These are phyloP conservation scores for Canavalia gladiata DNA, from an alignment of 306 rosid genomes.

Conservation along the genomic window DNA sequence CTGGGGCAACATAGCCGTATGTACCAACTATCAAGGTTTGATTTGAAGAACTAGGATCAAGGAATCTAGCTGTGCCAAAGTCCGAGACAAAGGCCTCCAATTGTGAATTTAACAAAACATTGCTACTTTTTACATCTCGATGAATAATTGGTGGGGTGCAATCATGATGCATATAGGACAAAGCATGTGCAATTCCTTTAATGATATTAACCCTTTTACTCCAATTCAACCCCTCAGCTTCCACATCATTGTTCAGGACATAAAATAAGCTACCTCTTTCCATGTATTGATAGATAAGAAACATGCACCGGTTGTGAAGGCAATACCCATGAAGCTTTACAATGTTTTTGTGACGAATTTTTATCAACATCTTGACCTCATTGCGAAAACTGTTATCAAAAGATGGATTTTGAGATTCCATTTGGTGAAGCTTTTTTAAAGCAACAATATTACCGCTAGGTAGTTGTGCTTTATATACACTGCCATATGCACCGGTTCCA, in stretches of 20 bases:
- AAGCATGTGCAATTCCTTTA: slow-evolving; percentile 15
- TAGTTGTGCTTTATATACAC: slow-evolving; percentile 27
- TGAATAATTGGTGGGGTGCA: slow-evolving; percentile 31
- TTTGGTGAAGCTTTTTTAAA: slow-evolving; percentile 41
- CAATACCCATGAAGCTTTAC: slow-evolving; percentile 41
- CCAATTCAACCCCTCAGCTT: slow-evolving; percentile 36
- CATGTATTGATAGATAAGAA: slow-evolving; percentile 43
- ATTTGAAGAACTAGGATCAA: slow-evolving; percentile 37
- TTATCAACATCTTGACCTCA: slow-evolving; percentile 31
- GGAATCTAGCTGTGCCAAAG: slow-evolving; percentile 28
- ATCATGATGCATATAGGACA: slow-evolving; percentile 44
- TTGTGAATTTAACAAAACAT: slow-evolving; percentile 29
- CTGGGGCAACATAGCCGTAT: slow-evolving; percentile 39
- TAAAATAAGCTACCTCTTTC: slow-evolving; percentile 40
- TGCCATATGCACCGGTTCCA: slow-evolving; percentile 26
- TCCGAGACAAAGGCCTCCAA: slow-evolving; percentile 19
- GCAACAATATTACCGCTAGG: slow-evolving; percentile 32
- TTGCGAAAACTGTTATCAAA: slow-evolving; percentile 18
- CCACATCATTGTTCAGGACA: background rate
- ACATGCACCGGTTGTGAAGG: slow-evolving; percentile 37
- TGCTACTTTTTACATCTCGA: slow-evolving; percentile 32
- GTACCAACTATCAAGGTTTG: slow-evolving; percentile 5
- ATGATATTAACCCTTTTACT: slow-evolving; percentile 27
- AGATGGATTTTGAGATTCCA: slow-evolving; percentile 21
- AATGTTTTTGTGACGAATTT: slow-evolving; percentile 17